Conservation (phyloP, 1,284 basidiomycete species). For the Cryptococcus amylolentus region DNA sequence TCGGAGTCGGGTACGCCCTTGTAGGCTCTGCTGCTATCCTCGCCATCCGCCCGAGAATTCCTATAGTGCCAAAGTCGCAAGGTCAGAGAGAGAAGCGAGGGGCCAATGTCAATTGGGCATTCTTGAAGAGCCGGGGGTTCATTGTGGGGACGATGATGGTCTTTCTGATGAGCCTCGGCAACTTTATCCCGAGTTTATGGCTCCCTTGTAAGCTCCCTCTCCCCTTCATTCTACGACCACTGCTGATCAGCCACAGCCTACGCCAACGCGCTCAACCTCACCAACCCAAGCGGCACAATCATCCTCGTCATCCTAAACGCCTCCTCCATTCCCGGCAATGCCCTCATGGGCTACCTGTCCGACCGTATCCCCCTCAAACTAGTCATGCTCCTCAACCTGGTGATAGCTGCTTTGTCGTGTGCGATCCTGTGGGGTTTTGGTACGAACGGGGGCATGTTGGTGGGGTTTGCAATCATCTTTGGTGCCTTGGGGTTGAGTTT, state of each 20-base stretch:
- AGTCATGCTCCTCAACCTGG: slow-evolving; percentile 36
- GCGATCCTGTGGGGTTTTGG: slow-evolving; percentile 47
- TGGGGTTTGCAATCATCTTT: slow-evolving; percentile 29
- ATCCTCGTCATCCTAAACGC: slow-evolving; percentile 46
- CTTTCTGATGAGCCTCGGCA: slow-evolving; percentile 36
- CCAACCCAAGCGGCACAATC: slow-evolving; percentile 35
- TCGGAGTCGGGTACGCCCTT: slow-evolving; percentile 31
- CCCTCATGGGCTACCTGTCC: slow-evolving; percentile 38
- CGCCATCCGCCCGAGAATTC: slow-evolving; percentile 42
- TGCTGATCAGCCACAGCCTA: slow-evolving; percentile 18
- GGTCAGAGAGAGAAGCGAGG: background rate
- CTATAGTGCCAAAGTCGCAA: slow-evolving; percentile 13
- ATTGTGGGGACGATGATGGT: slow-evolving; percentile 35
- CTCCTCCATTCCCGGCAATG: slow-evolving; percentile 41
- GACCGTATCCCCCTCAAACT: slow-evolving; percentile 33
- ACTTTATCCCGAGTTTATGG: slow-evolving; percentile 44
- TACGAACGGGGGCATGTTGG: slow-evolving; percentile 24
- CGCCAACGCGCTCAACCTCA: slow-evolving; percentile 33
- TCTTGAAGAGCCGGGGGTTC: slow-evolving; percentile 24
- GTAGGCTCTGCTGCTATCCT: slow-evolving; percentile 30
- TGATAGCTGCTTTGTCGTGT: slow-evolving; percentile 30
- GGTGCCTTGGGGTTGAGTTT: slow-evolving; percentile 31
- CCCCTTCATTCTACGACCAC: background rate
- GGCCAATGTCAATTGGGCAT: slow-evolving; percentile 16
- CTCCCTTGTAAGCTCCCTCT: slow-evolving; percentile 32